phyloP scores from a whole-genome alignment of 1,284 basidiomycete species.

The Coniophora puteana region DNA sequence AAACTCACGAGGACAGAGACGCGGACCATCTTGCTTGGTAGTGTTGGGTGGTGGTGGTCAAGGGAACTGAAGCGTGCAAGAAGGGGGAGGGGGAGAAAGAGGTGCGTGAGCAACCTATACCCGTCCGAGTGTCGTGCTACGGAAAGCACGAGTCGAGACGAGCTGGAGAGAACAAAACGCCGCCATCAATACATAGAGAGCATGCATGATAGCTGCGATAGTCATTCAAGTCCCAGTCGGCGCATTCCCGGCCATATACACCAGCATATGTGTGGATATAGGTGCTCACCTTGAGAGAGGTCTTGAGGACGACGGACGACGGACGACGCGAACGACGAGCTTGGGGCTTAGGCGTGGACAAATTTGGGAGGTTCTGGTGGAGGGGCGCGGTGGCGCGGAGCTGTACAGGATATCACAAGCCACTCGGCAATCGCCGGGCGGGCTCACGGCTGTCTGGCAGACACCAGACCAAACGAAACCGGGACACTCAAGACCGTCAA shows the following conservation, averaged over 20 bases:
- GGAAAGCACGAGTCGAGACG: slow-evolving; percentile 78
- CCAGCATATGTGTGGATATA: background rate
- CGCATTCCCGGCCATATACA: background rate
- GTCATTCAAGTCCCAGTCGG: too few relatives aligned
- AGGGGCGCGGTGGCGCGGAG: too few relatives aligned
- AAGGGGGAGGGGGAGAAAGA: slow-evolving; percentile 20
- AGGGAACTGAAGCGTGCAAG: slow-evolving; percentile 11
- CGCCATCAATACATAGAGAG: too few relatives aligned
- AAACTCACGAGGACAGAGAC: slow-evolving; percentile 75
- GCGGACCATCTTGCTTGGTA: slow-evolving; percentile 66
- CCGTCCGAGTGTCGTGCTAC: slow-evolving; percentile 81
- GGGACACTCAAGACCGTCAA: slow-evolving; percentile 3
- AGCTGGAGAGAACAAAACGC: slow-evolving; percentile 32
- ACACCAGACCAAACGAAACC: slow-evolving; percentile 1
- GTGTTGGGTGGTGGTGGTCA: too few relatives aligned
- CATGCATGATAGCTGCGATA: too few relatives aligned
- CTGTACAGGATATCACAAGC: too few relatives aligned
- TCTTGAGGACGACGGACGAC: slow-evolving; percentile 4
- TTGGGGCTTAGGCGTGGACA: too few relatives aligned
- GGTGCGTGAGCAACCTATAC: slow-evolving; percentile 36
- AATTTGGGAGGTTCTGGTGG: too few relatives aligned
- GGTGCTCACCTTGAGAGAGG: slow-evolving; percentile 9
- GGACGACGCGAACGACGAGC: slow-evolving; percentile 27
- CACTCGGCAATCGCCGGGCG: slow-evolving; percentile 23
- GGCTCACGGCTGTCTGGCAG: background rate